A percentile compares a stretch with the other conserved stretches of the same genome.
phyloP scores from a whole-genome alignment of 2,329 filamentous ascomycete genomes.

The Exophiala phaeomuriformis region DNA sequence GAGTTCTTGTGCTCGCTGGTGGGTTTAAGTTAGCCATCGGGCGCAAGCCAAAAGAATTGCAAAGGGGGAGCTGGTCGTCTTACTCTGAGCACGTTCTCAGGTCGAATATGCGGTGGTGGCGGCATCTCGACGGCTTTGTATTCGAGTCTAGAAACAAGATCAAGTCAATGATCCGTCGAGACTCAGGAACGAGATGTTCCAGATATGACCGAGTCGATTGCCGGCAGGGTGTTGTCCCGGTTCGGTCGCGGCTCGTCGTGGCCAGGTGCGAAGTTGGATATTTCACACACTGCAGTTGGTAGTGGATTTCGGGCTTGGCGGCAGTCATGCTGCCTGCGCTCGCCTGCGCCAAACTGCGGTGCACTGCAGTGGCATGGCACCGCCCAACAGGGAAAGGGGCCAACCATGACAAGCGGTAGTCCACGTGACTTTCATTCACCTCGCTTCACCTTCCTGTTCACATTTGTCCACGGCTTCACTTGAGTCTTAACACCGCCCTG shows the following conservation, averaged over 20 bases:
- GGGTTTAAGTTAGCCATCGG: conserved; percentile 20
- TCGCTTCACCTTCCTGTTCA: neutral
- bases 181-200: conserved; percentile 25
- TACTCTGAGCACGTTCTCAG: conserved; percentile 94
- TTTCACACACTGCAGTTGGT: neutral
- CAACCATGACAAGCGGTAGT: too few species aligned
- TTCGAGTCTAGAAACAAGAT: conserved; percentile 12
- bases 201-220: conserved; percentile 19
- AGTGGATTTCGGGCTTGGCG: neutral
- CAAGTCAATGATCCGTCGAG: conserved; percentile 27
- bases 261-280: conserved; percentile 1
- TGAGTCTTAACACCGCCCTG: neutral
- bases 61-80: conserved; percentile 25
- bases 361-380: too few species aligned
- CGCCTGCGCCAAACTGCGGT: too few species aligned
- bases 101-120: conserved; percentile 93
- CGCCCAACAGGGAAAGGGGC: too few species aligned
- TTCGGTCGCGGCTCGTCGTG: neutral
- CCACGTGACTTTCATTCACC: neutral
- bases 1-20: conserved; percentile 84
- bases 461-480: neutral
- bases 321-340: neutral
- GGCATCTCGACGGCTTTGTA: conserved; percentile 55
- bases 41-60: conserved; percentile 15
- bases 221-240: neutral